Evolutionary conservation across 2,329 filamentous ascomycete genomes (phyloP).

Genomic region (Pyricularia grisea): DNA sequence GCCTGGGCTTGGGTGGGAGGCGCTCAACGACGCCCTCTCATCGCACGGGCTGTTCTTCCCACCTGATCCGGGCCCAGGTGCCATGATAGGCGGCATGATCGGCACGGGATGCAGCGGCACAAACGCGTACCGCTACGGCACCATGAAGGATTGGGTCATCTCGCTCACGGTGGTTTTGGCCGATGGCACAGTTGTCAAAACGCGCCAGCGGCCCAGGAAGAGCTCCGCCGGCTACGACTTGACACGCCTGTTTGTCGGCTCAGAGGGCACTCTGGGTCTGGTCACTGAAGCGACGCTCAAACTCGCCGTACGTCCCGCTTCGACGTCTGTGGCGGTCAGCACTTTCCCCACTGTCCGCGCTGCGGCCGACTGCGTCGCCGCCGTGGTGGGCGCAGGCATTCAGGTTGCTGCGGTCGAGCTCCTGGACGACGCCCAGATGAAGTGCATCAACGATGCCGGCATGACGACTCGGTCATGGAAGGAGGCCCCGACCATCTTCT

Average conservation of each 20-base stretch:
- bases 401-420: constrained; percentile 89
- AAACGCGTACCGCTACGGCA: constrained; percentile 87
- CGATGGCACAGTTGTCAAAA: constrained; percentile 85
- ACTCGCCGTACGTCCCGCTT: constrained; percentile 70
- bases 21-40: constrained; percentile 67
- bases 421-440: constrained; percentile 85
- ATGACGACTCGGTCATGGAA: constrained; percentile 58
- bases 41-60: constrained; percentile 80
- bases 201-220: constrained; percentile 78
- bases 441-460: constrained; percentile 55
- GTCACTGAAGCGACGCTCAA: constrained; percentile 84
- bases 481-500: constrained; percentile 69
- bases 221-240: constrained; percentile 88
- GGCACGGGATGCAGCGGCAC: constrained; percentile 68
- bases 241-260: constrained; percentile 80
- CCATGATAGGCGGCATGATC: constrained; percentile 86
- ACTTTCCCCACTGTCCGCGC: constrained; percentile 49
- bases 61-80: constrained; percentile 81
- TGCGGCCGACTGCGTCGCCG: constrained; percentile 70
- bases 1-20: constrained; percentile 79
- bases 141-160: constrained; percentile 91
- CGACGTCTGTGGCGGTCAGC: constrained; percentile 71
- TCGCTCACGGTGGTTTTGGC: constrained; percentile 80
- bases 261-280: constrained; percentile 71
- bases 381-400: constrained; percentile 71